Base-by-base conservation (phyloP, 129 eudicot genomes). In the Deinandra increscens region DNA sequence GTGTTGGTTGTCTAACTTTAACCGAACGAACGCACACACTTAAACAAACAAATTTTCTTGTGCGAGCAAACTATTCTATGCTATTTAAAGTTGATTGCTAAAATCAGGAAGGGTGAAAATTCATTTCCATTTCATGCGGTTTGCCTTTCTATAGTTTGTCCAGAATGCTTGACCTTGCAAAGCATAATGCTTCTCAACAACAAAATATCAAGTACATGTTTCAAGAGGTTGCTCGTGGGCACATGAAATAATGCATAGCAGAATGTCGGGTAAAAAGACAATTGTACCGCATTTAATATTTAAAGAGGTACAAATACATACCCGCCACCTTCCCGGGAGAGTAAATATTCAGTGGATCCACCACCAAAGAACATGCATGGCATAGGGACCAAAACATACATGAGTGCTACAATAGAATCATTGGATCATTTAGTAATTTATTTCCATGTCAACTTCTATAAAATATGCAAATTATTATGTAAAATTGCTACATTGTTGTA, bases 351-450 rank as follows among this genome's bases (percentile, higher is more conserved):
- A 69, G 98, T 92, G 74, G 98, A 73, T n/a, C 98, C 96, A 23
- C 98, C 96, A 68, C 98, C 98, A 74, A 92, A 92, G 82, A 92
- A 92, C 81, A 92, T 70, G 76, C 98, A 92, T 53, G 98, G 98
- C 98, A 92, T 92, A 5, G 98, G 98, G 63, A 89, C 96, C 76
- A 92, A 63, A 69, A 92, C 95, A 75, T 92, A 92, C 95, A 89
- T 89, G 33, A 92, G 95, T 81, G 98, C 98, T 92, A 89, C 80
- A 81, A 80, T 59, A 61, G 59, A 34, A 26, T 38, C 14, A 53
- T 26, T 26, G 8, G 39, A 23, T 56, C 63, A 26, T 56, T 56
- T 26, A 29, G 63, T 74, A 9, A 74, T 53, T 26, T 43, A 49
- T 34, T 34, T 60, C 67, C 64, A 58, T 12, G 34, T 33, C 69